Percentiles rank a stretch among this genome's conserved stretches.
These are phyloP conservation scores for Nitzschia palea DNA, from an alignment of 108 stramenopile species.

Conservation along the genomic window DNA sequence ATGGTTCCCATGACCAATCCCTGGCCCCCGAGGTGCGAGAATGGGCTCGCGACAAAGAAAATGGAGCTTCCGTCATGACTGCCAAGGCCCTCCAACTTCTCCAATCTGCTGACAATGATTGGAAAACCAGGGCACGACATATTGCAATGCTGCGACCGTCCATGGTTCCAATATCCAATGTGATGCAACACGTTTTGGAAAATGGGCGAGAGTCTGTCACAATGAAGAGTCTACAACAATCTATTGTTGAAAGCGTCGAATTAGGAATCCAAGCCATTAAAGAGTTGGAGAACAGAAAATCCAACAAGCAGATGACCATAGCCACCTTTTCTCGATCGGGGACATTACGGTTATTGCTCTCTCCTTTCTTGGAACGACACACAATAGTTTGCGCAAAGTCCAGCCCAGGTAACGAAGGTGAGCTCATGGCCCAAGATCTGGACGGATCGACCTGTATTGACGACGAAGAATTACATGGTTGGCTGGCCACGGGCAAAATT, in stretches of 20 bases:
- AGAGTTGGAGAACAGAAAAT: neutral
- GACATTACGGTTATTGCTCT: slow-evolving; percentile 30
- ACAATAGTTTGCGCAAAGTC: slow-evolving; percentile 42
- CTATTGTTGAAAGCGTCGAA: slow-evolving; percentile 23
- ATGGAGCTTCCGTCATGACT: slow-evolving; percentile 48
- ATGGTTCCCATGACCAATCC: slow-evolving; percentile 30
- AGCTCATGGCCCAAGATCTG: slow-evolving; percentile 50
- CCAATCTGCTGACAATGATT: neutral
- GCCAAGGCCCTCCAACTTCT: slow-evolving; percentile 37
- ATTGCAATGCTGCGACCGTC: slow-evolving; percentile 54
- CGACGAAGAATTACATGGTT: slow-evolving; percentile 31
- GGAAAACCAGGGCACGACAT: slow-evolving; percentile 7
- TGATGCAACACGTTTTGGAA: slow-evolving; percentile 33
- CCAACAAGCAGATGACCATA: slow-evolving; percentile 17
- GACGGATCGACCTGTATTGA: slow-evolving; percentile 20
- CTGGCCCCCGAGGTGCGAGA: slow-evolving; percentile 23
- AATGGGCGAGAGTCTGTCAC: slow-evolving; percentile 3
- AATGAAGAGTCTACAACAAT: neutral
- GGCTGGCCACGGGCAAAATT: slow-evolving; percentile 23
- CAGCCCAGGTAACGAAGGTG: slow-evolving; percentile 52
- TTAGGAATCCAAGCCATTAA: neutral
- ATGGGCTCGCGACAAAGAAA: slow-evolving; percentile 45
- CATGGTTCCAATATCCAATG: slow-evolving; percentile 60
- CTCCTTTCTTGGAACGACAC: slow-evolving; percentile 16
- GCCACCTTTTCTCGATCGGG: slow-evolving; percentile 54